Percentiles rank a stretch among this genome's conserved stretches.
Conservation (phyloP, 345 rosid species). For the Eutrema yunnanense region DNA sequence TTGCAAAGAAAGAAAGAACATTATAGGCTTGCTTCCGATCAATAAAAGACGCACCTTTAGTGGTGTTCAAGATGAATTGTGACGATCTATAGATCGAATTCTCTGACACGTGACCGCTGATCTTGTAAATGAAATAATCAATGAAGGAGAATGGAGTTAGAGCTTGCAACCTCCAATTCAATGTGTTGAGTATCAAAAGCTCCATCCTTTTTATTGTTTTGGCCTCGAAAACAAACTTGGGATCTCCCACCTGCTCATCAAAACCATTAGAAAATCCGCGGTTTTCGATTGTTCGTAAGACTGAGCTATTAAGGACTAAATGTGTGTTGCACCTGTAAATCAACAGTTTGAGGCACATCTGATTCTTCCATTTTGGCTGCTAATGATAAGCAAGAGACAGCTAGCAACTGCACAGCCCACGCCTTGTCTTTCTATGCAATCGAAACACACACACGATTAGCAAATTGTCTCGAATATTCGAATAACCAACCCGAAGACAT, state of each 20-base stretch:
- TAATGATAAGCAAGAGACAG: constrained; percentile 69
- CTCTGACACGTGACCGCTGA: constrained; percentile 31
- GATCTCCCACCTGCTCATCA: constrained; percentile 44
- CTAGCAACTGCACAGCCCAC: constrained; percentile 59
- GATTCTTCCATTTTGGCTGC: constrained; percentile 78
- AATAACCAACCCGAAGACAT: background rate
- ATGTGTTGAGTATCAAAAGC: constrained; percentile 46
- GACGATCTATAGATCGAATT: constrained; percentile 37
- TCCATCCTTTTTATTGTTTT: constrained; percentile 69
- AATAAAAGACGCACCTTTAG: constrained; percentile 40
- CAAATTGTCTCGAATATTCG: background rate
- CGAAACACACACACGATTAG: background rate
- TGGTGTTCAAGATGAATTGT: constrained; percentile 45
- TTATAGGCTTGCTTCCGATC: background rate
- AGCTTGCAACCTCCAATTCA: constrained; percentile 63
- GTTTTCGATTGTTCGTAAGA: background rate
- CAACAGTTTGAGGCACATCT: constrained; percentile 46
- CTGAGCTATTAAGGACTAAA: background rate
- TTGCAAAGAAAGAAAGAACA: constrained; percentile 1
- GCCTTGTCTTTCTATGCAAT: constrained; percentile 44
- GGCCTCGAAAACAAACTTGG: constrained; percentile 50
- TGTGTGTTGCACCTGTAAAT: constrained; percentile 55
- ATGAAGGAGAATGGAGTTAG: constrained; percentile 55
- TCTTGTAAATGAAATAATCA: constrained; percentile 42
- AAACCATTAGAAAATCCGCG: background rate